Conservation (phyloP, 2,329 filamentous ascomycete genomes). For the Sporothrix brunneoviolacea region DNA sequence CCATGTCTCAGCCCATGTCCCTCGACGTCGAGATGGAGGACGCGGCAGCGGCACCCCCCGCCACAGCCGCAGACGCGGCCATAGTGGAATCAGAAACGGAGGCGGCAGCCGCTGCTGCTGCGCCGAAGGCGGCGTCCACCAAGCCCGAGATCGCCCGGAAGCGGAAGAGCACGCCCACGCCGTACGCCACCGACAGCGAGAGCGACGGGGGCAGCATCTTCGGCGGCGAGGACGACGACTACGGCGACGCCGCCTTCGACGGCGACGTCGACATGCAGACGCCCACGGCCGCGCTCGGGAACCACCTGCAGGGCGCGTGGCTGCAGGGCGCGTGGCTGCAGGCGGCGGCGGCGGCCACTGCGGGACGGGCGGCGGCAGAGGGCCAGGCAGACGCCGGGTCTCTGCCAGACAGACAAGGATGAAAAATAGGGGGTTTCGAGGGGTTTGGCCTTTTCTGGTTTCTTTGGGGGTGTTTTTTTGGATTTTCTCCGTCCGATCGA, state of each 20-base stretch:
- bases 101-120: not conserved
- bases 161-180: constrained; percentile 18
- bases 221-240: constrained; percentile 1
- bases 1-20: too few relatives aligned
- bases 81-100: not conserved
- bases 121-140: not conserved
- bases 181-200: constrained; percentile 13
- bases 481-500: too few relatives aligned
- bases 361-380: not conserved
- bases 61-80: too few relatives aligned
- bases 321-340: constrained; percentile 14
- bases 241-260: not conserved
- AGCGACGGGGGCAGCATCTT: too few relatives aligned
- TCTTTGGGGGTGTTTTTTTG: too few relatives aligned
- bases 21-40: too few relatives aligned
- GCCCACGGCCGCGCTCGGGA: constrained; percentile 7
- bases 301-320: constrained; percentile 15
- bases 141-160: constrained; percentile 5
- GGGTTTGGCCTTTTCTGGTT: too few relatives aligned
- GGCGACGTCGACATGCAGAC: constrained; percentile 15
- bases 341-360: constrained; percentile 1
- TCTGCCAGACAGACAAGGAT: too few relatives aligned
- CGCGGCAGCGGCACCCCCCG: not conserved
- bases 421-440: too few relatives aligned
- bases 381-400: not conserved